Percentiles rank a stretch among this genome's conserved stretches.
Conservation (phyloP, 1,139 yeast genomes). For the Yamadazyma triangularis region DNA sequence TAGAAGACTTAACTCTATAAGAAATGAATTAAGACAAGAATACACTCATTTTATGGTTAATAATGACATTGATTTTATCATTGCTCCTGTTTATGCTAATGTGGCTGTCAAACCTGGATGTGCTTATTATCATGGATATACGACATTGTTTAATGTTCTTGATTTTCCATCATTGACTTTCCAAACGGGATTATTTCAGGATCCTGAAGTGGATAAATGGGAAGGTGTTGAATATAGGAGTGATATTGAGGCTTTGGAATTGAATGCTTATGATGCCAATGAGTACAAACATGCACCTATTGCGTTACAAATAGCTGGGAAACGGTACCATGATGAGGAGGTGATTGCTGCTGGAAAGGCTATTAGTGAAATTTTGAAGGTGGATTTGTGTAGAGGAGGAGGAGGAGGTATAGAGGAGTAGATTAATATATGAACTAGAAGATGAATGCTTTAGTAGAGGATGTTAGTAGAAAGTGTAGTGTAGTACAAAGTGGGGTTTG, state of each 20-base stretch:
- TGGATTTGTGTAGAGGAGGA: no score
- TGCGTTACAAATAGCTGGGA: neutral
- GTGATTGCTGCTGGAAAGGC: conserved; percentile 19
- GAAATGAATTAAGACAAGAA: conserved; percentile 56
- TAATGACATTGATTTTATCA: conserved; percentile 60
- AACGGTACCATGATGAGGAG: neutral
- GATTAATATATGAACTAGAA: no score
- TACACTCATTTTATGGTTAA: conserved; percentile 49
- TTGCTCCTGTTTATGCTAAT: conserved; percentile 66
- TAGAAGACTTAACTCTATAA: conserved; percentile 36
- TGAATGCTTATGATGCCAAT: conserved; percentile 10
- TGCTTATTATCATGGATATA: conserved; percentile 73
- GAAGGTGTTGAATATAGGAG: conserved; percentile 32
- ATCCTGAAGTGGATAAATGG: conserved; percentile 37
- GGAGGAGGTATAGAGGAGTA: no score
- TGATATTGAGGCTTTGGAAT: conserved; percentile 34
- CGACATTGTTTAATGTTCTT: conserved; percentile 60
- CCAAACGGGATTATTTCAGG: conserved; percentile 20
- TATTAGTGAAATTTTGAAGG: conserved; percentile 21
- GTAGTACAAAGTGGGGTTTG: no score
- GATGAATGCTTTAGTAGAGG: no score
- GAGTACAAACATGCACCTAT: neutral
- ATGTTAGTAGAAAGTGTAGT: no score
- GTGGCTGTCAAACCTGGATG: conserved; percentile 68
- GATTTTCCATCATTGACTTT: conserved; percentile 56